Percentiles rank a stretch among this genome's conserved stretches.
These are phyloP conservation scores for Acarospora socialis DNA, from an alignment of 2,329 filamentous ascomycete genomes.

Conservation along the genomic window DNA sequence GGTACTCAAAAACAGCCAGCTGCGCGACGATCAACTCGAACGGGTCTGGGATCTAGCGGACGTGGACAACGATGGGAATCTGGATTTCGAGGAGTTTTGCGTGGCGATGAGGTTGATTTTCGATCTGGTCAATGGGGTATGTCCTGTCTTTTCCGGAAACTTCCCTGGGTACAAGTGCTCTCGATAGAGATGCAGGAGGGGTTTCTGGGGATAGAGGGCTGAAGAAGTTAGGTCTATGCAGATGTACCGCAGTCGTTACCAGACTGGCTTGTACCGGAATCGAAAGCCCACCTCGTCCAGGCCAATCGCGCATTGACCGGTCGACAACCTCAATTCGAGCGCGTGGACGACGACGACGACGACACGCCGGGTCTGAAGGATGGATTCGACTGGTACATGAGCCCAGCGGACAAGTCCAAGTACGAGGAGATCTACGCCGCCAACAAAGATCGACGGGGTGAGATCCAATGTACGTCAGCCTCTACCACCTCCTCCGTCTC, in stretches of 20 bases:
- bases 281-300: conserved; percentile 79
- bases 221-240: too few species aligned
- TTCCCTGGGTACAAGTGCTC: too few species aligned
- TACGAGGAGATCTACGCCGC: conserved; percentile 97
- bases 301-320: conserved; percentile 66
- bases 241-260: conserved; percentile 78
- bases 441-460: conserved; percentile 74
- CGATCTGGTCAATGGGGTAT: conserved; percentile 85
- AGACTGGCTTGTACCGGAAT: conserved; percentile 95
- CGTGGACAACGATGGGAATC: conserved; percentile 90
- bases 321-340: conserved; percentile 69
- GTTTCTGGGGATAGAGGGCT: too few species aligned
- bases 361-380: conserved; percentile 79
- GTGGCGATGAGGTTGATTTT: conserved; percentile 98
- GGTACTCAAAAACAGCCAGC: conserved; percentile 58
- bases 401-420: conserved; percentile 73
- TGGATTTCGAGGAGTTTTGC: conserved; percentile 99
- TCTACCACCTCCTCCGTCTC: neutral
- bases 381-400: conserved; percentile 99
- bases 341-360: conserved; percentile 62
- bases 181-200: too few species aligned
- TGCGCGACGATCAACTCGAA: conserved; percentile 77
- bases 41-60: conserved; percentile 94
- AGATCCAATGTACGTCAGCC: conserved; percentile 53
- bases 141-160: too few species aligned